These are phyloP conservation scores for Arabis hirsuta DNA, from an alignment of 345 rosid genomes.

Conservation along the genomic window DNA sequence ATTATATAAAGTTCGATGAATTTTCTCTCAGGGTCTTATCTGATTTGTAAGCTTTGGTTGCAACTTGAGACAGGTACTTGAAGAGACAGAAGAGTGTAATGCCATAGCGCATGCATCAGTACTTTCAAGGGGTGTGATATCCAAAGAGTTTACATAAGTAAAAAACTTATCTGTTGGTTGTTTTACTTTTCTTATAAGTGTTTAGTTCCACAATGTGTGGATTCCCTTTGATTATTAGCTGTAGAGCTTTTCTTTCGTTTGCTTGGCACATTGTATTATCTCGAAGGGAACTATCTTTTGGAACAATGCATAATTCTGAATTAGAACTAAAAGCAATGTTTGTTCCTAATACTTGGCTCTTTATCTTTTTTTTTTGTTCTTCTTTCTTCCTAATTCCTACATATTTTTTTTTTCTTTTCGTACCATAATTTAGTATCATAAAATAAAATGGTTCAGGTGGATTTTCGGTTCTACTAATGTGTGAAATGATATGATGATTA, in stretches of 20 bases:
- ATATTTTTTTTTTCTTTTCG: too few species aligned
- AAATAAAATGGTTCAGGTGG: too few species aligned
- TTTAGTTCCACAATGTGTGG: conserved; percentile 24
- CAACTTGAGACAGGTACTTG: conserved; percentile 37
- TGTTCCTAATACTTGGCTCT: background rate
- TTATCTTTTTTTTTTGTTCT: background rate
- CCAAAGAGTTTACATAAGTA: conserved; percentile 9
- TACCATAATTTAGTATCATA: too few species aligned
- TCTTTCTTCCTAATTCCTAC: too few species aligned
- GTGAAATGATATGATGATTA: too few species aligned
- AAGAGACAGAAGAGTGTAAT: conserved; percentile 10
- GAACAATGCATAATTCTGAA: conserved; percentile 18
- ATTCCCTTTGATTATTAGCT: conserved; percentile 17
- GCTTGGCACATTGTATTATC: conserved; percentile 1
- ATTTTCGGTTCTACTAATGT: too few species aligned
- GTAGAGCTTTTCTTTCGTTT: conserved; percentile 26
- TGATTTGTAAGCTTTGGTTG: conserved; percentile 2
- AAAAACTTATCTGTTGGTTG: background rate
- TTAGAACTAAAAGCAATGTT: background rate
- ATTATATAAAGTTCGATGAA: background rate
- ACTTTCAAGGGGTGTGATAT: conserved; percentile 29
- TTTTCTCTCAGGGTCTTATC: background rate
- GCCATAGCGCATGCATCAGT: conserved; percentile 10
- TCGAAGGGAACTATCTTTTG: background rate
- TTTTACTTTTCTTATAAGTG: background rate